These are phyloP conservation scores for Durusdinium trenchii DNA, from an alignment of 73 alveolate species.

Conservation along the genomic window DNA sequence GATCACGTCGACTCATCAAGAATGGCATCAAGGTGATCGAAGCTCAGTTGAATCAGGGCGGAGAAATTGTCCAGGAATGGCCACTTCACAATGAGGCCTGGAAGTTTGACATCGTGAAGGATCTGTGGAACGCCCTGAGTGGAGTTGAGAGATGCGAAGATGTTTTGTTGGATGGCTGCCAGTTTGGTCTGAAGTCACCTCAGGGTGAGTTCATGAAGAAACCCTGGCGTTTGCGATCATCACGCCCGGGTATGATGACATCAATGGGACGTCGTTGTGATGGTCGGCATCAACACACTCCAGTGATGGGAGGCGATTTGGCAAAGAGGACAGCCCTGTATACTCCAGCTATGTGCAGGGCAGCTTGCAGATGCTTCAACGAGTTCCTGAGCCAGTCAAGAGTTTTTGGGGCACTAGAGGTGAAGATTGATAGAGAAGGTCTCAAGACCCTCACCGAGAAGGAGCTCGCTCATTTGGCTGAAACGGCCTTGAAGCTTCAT, in stretches of 20 bases:
- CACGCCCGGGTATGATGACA: neutral
- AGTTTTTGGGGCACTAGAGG: neutral
- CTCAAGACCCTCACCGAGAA: neutral
- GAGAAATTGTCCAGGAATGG: conserved; percentile 6
- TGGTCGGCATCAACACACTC: neutral
- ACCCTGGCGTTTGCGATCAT: neutral
- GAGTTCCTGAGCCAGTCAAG: neutral
- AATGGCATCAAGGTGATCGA: neutral
- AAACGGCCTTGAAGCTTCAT: neutral
- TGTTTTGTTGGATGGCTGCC: neutral
- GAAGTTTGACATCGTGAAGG: neutral
- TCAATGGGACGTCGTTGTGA: neutral
- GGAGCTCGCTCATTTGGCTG: neutral
- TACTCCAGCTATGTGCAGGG: neutral
- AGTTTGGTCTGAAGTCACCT: neutral
- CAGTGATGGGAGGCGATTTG: neutral
- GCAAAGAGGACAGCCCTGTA: neutral
- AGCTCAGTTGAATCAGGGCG: neutral
- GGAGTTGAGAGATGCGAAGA: neutral
- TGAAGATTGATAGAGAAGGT: neutral
- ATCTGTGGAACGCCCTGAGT: neutral
- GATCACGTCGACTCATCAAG: neutral
- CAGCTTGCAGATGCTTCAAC: neutral
- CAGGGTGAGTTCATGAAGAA: conserved; percentile 4
- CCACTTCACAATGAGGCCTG: neutral